These are phyloP conservation scores for Paramyrothecium sp. DNA, from an alignment of 2,329 filamentous ascomycete species.

Conservation along the genomic window DNA sequence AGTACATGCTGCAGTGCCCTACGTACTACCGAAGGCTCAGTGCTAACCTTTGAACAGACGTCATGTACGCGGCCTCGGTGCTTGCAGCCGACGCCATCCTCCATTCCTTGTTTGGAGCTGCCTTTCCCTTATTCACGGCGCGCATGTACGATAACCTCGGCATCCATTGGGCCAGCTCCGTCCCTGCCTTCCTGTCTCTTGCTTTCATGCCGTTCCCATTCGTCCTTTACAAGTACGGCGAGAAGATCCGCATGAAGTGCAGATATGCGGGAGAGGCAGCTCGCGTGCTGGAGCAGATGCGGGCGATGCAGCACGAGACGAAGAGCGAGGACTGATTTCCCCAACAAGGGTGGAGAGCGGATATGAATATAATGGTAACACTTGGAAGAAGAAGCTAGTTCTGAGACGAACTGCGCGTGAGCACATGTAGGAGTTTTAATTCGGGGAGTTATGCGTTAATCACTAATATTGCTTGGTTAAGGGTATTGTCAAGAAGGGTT, in stretches of 20 bases:
- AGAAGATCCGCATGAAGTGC: slow-evolving; percentile 61
- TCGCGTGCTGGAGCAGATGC: slow-evolving; percentile 51
- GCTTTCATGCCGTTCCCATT: slow-evolving; percentile 73
- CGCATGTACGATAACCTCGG: slow-evolving; percentile 59
- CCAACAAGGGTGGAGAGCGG: slow-evolving; percentile 13
- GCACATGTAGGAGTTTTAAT: too few relatives aligned
- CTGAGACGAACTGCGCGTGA: too few relatives aligned
- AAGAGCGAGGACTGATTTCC: slow-evolving; percentile 25
- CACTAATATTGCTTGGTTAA: too few relatives aligned
- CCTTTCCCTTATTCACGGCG: slow-evolving; percentile 71
- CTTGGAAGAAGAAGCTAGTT: too few relatives aligned
- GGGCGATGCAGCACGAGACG: slow-evolving; percentile 21
- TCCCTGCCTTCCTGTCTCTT: slow-evolving; percentile 73
- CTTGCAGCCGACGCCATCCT: slow-evolving; percentile 72
- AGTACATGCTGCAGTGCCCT: slow-evolving; percentile 10
- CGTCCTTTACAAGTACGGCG: slow-evolving; percentile 72
- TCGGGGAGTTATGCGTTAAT: too few relatives aligned
- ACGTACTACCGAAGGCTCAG: not conserved
- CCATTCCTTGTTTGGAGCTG: slow-evolving; percentile 69
- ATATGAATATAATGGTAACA: too few relatives aligned
- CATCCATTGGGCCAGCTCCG: slow-evolving; percentile 72
- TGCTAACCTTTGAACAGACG: slow-evolving; percentile 35
- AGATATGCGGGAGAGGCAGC: slow-evolving; percentile 69
- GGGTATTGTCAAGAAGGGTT: too few relatives aligned
- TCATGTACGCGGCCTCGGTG: slow-evolving; percentile 74